Conservation (phyloP, 106 monocot species). For the Agapanthus africanus region DNA sequence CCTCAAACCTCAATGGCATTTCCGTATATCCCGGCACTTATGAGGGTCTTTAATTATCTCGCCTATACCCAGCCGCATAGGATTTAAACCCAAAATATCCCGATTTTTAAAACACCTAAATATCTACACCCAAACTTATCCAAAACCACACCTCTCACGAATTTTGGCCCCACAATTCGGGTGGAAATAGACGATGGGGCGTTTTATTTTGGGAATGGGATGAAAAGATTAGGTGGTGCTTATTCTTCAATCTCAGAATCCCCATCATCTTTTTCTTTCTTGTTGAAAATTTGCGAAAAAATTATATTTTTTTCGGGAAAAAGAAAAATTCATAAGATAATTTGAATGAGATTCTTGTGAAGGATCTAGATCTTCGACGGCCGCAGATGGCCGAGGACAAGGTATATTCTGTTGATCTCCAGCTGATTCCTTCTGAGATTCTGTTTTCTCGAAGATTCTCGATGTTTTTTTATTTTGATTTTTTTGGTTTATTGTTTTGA, state of each 20-base stretch:
- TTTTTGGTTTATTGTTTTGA: not conserved
- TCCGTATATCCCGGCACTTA: not conserved
- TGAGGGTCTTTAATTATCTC: not conserved
- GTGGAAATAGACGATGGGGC: not conserved
- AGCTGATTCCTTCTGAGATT: not conserved
- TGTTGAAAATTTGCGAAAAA: too few relatives aligned
- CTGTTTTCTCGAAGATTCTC: not conserved
- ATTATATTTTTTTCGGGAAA: too few relatives aligned
- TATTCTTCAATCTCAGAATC: not conserved
- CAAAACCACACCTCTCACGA: not conserved
- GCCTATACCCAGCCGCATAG: not conserved
- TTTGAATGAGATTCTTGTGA: conserved; percentile 2
- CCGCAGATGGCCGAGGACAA: not conserved
- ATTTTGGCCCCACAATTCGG: not conserved
- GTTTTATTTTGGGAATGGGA: not conserved
- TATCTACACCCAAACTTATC: not conserved
- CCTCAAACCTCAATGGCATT: not conserved
- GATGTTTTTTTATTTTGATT: not conserved
- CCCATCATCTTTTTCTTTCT: too few relatives aligned
- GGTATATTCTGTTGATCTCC: not conserved
- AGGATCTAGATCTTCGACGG: not conserved
- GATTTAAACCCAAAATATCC: not conserved
- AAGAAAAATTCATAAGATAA: not conserved
- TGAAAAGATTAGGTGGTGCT: not conserved
- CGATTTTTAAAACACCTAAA: not conserved